These are phyloP conservation scores for Nyssa sinensis DNA, from an alignment of 148 eudicot genomes.

Conservation along the genomic window DNA sequence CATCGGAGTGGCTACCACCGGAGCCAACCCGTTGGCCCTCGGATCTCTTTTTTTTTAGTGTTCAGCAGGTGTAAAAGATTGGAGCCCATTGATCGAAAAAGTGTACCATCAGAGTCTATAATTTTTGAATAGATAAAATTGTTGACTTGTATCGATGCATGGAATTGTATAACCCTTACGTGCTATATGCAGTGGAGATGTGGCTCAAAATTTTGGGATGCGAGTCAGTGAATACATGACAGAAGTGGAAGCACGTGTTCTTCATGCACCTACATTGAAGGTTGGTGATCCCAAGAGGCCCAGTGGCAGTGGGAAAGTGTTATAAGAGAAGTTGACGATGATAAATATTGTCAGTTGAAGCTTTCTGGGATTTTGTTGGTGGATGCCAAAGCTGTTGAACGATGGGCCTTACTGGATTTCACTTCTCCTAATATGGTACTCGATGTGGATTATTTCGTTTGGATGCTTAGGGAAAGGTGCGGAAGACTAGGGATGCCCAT, in stretches of 20 bases:
- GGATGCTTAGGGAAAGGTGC: slow-evolving; percentile 40
- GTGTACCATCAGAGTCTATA: no score
- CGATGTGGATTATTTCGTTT: slow-evolving; percentile 20
- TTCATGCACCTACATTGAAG: slow-evolving; percentile 57
- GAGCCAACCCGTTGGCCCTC: no score
- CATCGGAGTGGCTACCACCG: no score
- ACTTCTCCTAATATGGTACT: slow-evolving; percentile 10
- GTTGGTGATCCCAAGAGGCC: no score
- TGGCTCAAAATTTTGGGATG: slow-evolving; percentile 43
- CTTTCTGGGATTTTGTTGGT: slow-evolving; percentile 44
- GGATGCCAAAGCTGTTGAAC: slow-evolving; percentile 43
- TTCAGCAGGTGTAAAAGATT: no score
- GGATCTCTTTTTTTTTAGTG: no score
- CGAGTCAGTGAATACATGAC: slow-evolving; percentile 50
- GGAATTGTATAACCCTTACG: no score
- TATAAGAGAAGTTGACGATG: slow-evolving; percentile 37
- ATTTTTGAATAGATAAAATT: no score
- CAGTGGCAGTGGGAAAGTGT: slow-evolving; percentile 6
- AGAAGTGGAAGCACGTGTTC: slow-evolving; percentile 49
- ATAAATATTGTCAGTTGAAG: slow-evolving; percentile 62
- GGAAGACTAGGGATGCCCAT: slow-evolving; percentile 35
- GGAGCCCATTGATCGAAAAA: no score
- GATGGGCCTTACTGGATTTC: slow-evolving; percentile 73
- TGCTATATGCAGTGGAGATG: slow-evolving; percentile 45
- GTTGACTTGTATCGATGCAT: no score